Evolutionary conservation across 768 basidiomycete genomes (phyloP), one percentile per base, ranked within the genome.

Genomic region (Agrocybe praecox): DNA sequence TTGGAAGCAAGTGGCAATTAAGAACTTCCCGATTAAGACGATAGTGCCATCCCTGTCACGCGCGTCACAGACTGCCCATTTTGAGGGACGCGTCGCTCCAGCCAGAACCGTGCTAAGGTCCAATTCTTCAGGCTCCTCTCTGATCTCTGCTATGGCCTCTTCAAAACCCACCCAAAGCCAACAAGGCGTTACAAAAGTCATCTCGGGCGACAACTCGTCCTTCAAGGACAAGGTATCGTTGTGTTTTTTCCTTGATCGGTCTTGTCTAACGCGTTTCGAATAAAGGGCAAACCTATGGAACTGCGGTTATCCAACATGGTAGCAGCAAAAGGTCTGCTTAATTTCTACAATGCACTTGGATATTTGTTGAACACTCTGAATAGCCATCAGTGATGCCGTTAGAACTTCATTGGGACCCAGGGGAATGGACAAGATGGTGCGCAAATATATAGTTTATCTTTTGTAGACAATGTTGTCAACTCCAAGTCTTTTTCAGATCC

Each of bases 401-500:
- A 82, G 96, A 65, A 98, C 96, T 45, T 98, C 96, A 43, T 76
- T 99, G 64, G 96, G 96, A 14, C 96, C 96, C 46, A 87, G 91
- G 72, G 96, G 96, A 60, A 99, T 99, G 96, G 96, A 98, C 78
- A 98, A 98, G 81, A 98, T 98, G 96, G 96, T 92, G 66, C 56
- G 78, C 61, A 24, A 44, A 46, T 57, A 52, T 22, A 29, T 46
- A 46, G 59, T 32, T 47, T 58, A 45, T 57, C 33, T 44, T 53
- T 44, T 53, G 42, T 40, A 21, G 49, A 52, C 48, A 53, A 23
- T 47, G 44, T 55, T 51, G 50, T 58, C 49, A 49, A 47, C 57
- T 49, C 26, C 51, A 23, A 34, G 45, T 52, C 50, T 54, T 23
- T 36, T 36, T 45, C 58, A 97, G 96, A 98, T 98, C 68, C 94